Evolutionary conservation across 2,329 filamentous ascomycete species (phyloP).

Genomic region (Penicillium sp.): DNA sequence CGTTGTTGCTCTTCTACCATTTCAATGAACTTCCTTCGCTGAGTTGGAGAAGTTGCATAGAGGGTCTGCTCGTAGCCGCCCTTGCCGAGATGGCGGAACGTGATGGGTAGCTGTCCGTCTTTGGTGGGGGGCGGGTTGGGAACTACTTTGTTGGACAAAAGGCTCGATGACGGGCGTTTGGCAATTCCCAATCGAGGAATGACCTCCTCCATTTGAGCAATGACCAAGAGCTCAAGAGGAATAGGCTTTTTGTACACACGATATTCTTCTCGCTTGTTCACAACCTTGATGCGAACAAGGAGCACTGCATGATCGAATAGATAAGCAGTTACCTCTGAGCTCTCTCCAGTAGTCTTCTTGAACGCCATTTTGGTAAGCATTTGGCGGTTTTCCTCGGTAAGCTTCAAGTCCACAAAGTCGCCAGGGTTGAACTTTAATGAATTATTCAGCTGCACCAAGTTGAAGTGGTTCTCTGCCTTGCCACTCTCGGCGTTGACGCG

Average conservation of each 20-base stretch:
- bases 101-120: constrained; percentile 83
- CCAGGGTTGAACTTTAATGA: constrained; percentile 88
- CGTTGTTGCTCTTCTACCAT: constrained; percentile 90
- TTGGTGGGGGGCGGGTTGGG: constrained; percentile 55
- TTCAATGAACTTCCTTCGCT: constrained; percentile 95
- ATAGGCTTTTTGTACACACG: constrained; percentile 96
- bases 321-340: constrained; percentile 88
- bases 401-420: constrained; percentile 88
- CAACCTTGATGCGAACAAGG: constrained; percentile 85
- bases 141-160: constrained; percentile 65
- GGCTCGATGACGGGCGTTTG: constrained; percentile 84
- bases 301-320: constrained; percentile 95
- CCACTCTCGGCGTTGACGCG: constrained; percentile 93
- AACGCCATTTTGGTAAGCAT: constrained; percentile 91
- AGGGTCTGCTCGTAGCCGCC: constrained; percentile 91
- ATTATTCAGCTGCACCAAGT: constrained; percentile 86
- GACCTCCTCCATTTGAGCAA: constrained; percentile 96
- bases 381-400: constrained; percentile 91
- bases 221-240: constrained; percentile 86
- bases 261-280: constrained; percentile 90
- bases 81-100: constrained; percentile 93
- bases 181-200: constrained; percentile 77
- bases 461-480: constrained; percentile 97
- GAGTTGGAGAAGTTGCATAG: constrained; percentile 81
- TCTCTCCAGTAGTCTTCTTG: constrained; percentile 89